Percentiles rank a stretch among this genome's conserved stretches.
Evolutionary conservation across 148 eudicot species (phyloP).

Genomic region (Rhododendron vialii): DNA sequence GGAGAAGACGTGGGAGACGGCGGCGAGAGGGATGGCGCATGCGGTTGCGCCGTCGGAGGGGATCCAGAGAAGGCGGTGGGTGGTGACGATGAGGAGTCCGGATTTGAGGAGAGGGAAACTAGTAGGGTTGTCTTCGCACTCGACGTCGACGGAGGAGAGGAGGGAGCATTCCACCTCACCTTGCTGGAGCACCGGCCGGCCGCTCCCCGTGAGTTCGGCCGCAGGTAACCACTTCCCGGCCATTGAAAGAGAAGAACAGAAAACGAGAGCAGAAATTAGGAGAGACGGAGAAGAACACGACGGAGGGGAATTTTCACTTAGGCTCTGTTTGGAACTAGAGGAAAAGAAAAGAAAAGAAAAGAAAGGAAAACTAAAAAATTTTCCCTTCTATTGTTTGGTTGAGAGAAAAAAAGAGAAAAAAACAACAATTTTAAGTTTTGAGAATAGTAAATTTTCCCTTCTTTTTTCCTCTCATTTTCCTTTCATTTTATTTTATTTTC

Average conservation of each 20-base stretch:
- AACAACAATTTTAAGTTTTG: too few relatives aligned
- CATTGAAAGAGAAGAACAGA: not conserved
- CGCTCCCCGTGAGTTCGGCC: slow-evolving; percentile 55
- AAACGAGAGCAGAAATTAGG: not conserved
- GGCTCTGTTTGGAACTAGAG: fast-evolving
- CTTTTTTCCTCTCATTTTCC: too few relatives aligned
- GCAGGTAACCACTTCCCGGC: slow-evolving; percentile 46
- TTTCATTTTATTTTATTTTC: too few relatives aligned
- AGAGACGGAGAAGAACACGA: not conserved
- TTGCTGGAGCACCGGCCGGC: slow-evolving; percentile 51
- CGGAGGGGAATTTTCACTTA: not conserved
- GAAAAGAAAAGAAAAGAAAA: too few relatives aligned
- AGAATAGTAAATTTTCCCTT: too few relatives aligned
- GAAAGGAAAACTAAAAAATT: too few relatives aligned
- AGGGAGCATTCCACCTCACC: slow-evolving; percentile 65
- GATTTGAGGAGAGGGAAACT: slow-evolving; percentile 41
- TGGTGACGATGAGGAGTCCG: slow-evolving; percentile 67
- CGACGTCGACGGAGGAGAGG: slow-evolving; percentile 61
- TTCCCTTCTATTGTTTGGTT: too few relatives aligned
- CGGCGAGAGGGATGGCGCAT: slow-evolving; percentile 44
- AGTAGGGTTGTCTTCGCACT: slow-evolving; percentile 40
- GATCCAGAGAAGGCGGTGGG: slow-evolving; percentile 76
- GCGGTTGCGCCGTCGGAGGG: slow-evolving; percentile 19
- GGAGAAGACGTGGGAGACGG: slow-evolving; percentile 54
- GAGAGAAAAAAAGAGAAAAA: too few relatives aligned